Evolutionary conservation across 331 rosid species (phyloP).

Genomic region (Quercus tomentella): DNA sequence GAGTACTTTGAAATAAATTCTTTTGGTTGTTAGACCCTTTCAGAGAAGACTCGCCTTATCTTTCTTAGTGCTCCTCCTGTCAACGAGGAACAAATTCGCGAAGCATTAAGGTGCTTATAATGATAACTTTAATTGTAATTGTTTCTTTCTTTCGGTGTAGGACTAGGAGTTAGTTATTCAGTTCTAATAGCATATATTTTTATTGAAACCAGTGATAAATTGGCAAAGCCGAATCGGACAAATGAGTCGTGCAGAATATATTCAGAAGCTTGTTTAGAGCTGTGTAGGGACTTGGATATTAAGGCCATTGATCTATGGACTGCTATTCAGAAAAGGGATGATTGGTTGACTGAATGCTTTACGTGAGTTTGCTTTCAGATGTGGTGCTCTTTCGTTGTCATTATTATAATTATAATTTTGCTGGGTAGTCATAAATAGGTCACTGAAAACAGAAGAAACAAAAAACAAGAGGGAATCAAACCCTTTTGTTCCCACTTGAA

Average conservation of each 20-base stretch:
- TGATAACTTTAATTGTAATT: too few species aligned
- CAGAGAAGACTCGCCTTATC: conserved; percentile 63
- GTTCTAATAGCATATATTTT: background rate
- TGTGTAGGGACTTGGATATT: conserved; percentile 58
- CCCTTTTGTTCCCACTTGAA: too few species aligned
- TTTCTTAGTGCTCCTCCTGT: conserved; percentile 72
- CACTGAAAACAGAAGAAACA: too few species aligned
- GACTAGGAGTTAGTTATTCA: background rate
- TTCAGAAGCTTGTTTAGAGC: conserved; percentile 69
- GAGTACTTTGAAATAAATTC: background rate
- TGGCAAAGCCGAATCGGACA: conserved; percentile 26
- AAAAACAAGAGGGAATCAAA: too few species aligned
- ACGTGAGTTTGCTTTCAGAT: conserved; percentile 43
- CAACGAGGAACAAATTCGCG: conserved; percentile 39
- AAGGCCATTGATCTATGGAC: conserved; percentile 66
- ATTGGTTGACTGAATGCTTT: conserved; percentile 61
- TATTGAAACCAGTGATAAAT: conserved; percentile 18
- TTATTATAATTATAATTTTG: too few species aligned
- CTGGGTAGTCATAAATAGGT: too few species aligned
- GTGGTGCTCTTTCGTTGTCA: background rate
- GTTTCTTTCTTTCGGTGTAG: background rate
- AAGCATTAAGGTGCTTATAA: conserved; percentile 32
- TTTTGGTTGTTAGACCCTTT: conserved; percentile 53
- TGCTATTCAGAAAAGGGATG: conserved; percentile 59
- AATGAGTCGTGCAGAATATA: conserved; percentile 52